Conservation (phyloP, 805 yeast species). For the Yarrowia deformans region DNA sequence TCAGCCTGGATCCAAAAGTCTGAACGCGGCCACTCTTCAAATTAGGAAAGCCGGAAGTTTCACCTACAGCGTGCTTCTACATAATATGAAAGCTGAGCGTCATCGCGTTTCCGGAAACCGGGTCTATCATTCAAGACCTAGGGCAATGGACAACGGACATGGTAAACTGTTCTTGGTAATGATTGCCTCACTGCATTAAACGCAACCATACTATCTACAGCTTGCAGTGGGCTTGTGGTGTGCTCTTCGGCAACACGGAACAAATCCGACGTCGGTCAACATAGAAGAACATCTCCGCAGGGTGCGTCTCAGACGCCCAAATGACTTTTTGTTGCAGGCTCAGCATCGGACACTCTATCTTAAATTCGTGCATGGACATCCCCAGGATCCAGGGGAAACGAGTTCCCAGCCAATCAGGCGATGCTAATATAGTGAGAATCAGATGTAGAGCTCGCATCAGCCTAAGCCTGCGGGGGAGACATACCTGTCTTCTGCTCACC, state of each 20-base stretch:
- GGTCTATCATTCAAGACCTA: too few species aligned
- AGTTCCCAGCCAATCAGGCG: not conserved
- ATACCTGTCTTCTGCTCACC: not conserved
- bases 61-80: too few species aligned
- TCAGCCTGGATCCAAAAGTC: not conserved
- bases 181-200: too few species aligned
- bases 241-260: not conserved
- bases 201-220: too few species aligned
- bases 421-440: not conserved
- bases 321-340: conserved; percentile 8
- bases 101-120: not conserved
- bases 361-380: not conserved
- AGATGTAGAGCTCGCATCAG: not conserved
- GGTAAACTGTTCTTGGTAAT: too few species aligned
- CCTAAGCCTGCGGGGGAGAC: too few species aligned
- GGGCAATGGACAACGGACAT: too few species aligned
- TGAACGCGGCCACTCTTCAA: not conserved
- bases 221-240: too few species aligned
- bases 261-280: not conserved
- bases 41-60: conserved; percentile 11
- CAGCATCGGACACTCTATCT: conserved; percentile 9
- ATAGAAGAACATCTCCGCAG: not conserved
- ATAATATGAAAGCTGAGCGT: conserved; percentile 5
- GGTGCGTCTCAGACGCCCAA: conserved; percentile 10
- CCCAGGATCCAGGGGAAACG: conserved; percentile 18